phyloP scores from a whole-genome alignment of 2,329 filamentous ascomycete genomes.

The Didymella glomerata region DNA sequence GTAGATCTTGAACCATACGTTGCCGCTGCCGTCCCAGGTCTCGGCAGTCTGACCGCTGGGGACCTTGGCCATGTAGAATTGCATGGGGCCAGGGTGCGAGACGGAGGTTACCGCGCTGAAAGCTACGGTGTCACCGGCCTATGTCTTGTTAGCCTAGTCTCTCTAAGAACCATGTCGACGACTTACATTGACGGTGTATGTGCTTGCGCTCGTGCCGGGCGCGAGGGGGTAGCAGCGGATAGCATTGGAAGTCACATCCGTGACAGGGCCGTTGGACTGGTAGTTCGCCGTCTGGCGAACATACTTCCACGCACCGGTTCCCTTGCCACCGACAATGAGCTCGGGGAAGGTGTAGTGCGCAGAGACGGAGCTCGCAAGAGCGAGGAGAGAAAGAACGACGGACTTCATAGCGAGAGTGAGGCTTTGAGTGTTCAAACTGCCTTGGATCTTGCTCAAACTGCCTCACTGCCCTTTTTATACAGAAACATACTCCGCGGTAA shows the following conservation, averaged over 20 bases:
- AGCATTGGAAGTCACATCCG: slow-evolving; percentile 28
- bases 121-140: slow-evolving; percentile 38
- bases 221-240: slow-evolving; percentile 45
- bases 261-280: slow-evolving; percentile 46
- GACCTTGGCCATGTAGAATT: slow-evolving; percentile 52
- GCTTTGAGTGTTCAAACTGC: neutral
- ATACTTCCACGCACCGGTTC: slow-evolving; percentile 44
- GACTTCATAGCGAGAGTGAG: slow-evolving; percentile 38
- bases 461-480: slow-evolving; percentile 23
- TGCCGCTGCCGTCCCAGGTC: slow-evolving; percentile 44
- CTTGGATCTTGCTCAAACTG: slow-evolving; percentile 12
- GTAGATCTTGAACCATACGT: slow-evolving; percentile 50
- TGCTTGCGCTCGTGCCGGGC: slow-evolving; percentile 26
- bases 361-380: slow-evolving; percentile 32
- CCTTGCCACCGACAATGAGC: slow-evolving; percentile 34
- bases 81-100: slow-evolving; percentile 47
- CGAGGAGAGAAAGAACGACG: slow-evolving; percentile 32
- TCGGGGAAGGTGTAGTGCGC: slow-evolving; percentile 49
- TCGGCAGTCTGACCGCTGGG: slow-evolving; percentile 42
- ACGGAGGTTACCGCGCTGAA: slow-evolving; percentile 42
- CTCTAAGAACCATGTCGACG: too few species aligned
- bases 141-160: too few species aligned
- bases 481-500: neutral
- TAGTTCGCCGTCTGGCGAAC: slow-evolving; percentile 48
- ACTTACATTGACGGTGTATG: slow-evolving; percentile 27